phyloP scores from a whole-genome alignment of 129 eudicot species.

The Artemisia annua region DNA sequence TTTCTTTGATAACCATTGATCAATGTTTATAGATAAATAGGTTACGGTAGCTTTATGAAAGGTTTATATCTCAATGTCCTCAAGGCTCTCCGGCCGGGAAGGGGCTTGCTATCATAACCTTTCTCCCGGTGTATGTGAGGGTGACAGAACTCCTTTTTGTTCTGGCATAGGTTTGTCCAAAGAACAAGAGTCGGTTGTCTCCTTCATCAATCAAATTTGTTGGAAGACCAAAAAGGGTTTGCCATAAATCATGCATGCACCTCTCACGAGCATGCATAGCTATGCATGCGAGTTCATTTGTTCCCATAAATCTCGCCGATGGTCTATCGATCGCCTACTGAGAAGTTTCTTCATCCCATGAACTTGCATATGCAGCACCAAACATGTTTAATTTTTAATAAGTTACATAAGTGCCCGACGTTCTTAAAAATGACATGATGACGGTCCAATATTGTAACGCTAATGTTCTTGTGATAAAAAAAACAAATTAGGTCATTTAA shows the following conservation, averaged over 20 bases:
- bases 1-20: too few relatives aligned
- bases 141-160: too few relatives aligned
- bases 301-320: constrained; percentile 91
- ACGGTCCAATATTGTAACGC: constrained; percentile 41
- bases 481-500: too few relatives aligned
- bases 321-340: constrained; percentile 78
- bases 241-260: constrained; percentile 87
- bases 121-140: too few relatives aligned
- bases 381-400: constrained; percentile 65
- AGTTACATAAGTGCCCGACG: constrained; percentile 85
- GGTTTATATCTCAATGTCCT: too few relatives aligned
- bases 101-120: too few relatives aligned
- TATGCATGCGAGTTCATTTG: constrained; percentile 79
- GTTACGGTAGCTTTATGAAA: too few relatives aligned
- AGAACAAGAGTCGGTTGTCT: too few relatives aligned
- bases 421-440: constrained; percentile 77
- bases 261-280: constrained; percentile 87
- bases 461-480: too few relatives aligned
- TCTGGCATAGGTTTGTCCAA: too few relatives aligned
- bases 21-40: too few relatives aligned
- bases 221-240: constrained; percentile 86
- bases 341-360: constrained; percentile 95
- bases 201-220: constrained; percentile 77
- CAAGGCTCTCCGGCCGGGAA: too few relatives aligned
- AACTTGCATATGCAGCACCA: constrained; percentile 95